phyloP scores from a whole-genome alignment of 306 rosid species.

The Dicorynia guianensis region DNA sequence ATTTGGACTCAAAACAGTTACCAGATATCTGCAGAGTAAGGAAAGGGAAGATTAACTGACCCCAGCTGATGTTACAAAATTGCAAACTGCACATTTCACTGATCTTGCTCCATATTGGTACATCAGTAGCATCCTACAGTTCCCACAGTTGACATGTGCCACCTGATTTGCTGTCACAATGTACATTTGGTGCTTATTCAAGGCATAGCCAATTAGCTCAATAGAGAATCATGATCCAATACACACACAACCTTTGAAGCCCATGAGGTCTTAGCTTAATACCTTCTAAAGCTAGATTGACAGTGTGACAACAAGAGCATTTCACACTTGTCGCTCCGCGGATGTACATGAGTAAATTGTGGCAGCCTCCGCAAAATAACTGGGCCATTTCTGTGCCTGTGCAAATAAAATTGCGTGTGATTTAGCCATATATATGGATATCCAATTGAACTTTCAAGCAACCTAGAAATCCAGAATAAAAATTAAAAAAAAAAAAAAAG shows the following conservation, averaged over 20 bases:
- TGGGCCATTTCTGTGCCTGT: slow-evolving; percentile 99
- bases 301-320: slow-evolving; percentile 99
- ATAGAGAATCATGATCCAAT: slow-evolving; percentile 22
- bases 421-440: slow-evolving; percentile 2
- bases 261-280: slow-evolving; percentile 28
- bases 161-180: slow-evolving; percentile 92
- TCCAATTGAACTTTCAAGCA: slow-evolving; percentile 23
- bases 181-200: slow-evolving; percentile 36
- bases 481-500: too few species aligned
- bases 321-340: slow-evolving; percentile 96
- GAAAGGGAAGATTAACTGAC: slow-evolving; percentile 54
- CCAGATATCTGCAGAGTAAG: background rate
- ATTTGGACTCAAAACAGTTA: slow-evolving; percentile 16
- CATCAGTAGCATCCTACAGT: slow-evolving; percentile 92
- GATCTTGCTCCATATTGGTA: slow-evolving; percentile 97
- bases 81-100: slow-evolving; percentile 97
- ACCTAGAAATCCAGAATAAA: slow-evolving; percentile 8
- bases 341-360: slow-evolving; percentile 95
- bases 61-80: slow-evolving; percentile 97
- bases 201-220: slow-evolving; percentile 26
- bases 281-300: slow-evolving; percentile 98
- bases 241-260: slow-evolving; percentile 6
- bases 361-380: slow-evolving; percentile 97
- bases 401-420: slow-evolving; percentile 21
- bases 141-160: slow-evolving; percentile 96